Percentiles rank a stretch among this genome's conserved stretches.
These are phyloP conservation scores for Erythrobasidium yunnanense DNA, from an alignment of 768 basidiomycete species.

Conservation along the genomic window DNA sequence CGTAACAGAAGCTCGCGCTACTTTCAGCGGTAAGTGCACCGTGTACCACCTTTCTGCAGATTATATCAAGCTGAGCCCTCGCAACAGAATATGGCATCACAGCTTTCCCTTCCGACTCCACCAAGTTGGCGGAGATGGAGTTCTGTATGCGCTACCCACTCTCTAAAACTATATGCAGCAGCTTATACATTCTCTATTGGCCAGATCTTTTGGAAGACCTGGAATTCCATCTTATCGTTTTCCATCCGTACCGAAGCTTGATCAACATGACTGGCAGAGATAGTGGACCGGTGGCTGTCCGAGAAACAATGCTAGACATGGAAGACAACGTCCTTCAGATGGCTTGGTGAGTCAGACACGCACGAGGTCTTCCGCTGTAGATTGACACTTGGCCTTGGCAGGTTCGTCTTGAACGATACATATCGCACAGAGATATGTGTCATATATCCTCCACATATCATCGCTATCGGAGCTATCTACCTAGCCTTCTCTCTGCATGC, in stretches of 20 bases:
- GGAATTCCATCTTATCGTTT: constrained; percentile 83
- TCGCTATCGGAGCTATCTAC: constrained; percentile 84
- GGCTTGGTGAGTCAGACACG: constrained; percentile 58
- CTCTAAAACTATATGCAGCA: neutral
- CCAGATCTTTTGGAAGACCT: constrained; percentile 71
- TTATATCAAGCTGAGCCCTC: neutral
- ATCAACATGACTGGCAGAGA: constrained; percentile 45
- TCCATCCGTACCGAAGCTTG: constrained; percentile 89
- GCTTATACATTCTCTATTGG: neutral
- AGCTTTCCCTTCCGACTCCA: constrained; percentile 73
- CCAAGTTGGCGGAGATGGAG: constrained; percentile 95
- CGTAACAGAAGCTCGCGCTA: constrained; percentile 63
- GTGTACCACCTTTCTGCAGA: neutral
- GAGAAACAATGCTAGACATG: constrained; percentile 49
- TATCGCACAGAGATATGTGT: constrained; percentile 87
- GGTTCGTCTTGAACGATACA: constrained; percentile 94
- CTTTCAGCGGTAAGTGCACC: constrained; percentile 54
- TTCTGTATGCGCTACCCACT: constrained; percentile 52
- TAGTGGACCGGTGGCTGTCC: constrained; percentile 28
- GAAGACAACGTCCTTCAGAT: constrained; percentile 65
- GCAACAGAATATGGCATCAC: constrained; percentile 56
- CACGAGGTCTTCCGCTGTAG: neutral
- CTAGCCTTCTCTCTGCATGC: constrained; percentile 68
- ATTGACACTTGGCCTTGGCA: too few species aligned
- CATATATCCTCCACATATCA: constrained; percentile 87